phyloP scores from a whole-genome alignment of 192 early-diverging fungal genomes.

The Rhizophagus prolifer region DNA sequence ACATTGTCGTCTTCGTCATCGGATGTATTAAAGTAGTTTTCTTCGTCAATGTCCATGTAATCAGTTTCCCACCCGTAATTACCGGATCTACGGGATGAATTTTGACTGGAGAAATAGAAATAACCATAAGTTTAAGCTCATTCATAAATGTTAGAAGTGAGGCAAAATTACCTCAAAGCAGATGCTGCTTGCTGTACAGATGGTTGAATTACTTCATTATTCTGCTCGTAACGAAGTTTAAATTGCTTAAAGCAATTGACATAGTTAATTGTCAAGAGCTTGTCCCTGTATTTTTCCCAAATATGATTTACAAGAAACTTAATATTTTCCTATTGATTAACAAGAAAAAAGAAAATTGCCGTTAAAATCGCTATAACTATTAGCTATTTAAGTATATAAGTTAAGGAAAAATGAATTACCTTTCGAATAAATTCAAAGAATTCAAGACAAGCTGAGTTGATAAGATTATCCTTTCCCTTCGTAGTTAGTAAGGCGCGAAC shows the following conservation, averaged over 20 bases:
- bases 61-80: constrained; percentile 48
- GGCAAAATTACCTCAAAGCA: not conserved
- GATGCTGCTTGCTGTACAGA: not conserved
- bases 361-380: too few species aligned
- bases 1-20: constrained; percentile 58
- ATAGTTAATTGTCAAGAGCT: constrained; percentile 65
- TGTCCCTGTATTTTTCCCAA: constrained; percentile 54
- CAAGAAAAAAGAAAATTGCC: not conserved
- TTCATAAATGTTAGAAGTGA: not conserved
- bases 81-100: constrained; percentile 16
- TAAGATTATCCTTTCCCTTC: constrained; percentile 72
- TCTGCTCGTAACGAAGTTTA: constrained; percentile 16
- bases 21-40: constrained; percentile 76
- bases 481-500: constrained; percentile 62
- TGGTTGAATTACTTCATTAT: constrained; percentile 9
- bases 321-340: constrained; percentile 51
- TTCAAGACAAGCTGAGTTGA: constrained; percentile 89
- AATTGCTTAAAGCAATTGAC: constrained; percentile 61
- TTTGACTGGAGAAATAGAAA: not conserved
- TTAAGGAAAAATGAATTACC: not conserved
- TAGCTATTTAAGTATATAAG: not conserved
- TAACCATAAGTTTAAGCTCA: not conserved
- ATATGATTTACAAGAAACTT: constrained; percentile 74
- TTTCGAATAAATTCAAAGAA: constrained; percentile 80
- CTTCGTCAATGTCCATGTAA: constrained; percentile 71